Conservation (phyloP, 768 basidiomycete genomes). For the Naganishia friedmannii region DNA sequence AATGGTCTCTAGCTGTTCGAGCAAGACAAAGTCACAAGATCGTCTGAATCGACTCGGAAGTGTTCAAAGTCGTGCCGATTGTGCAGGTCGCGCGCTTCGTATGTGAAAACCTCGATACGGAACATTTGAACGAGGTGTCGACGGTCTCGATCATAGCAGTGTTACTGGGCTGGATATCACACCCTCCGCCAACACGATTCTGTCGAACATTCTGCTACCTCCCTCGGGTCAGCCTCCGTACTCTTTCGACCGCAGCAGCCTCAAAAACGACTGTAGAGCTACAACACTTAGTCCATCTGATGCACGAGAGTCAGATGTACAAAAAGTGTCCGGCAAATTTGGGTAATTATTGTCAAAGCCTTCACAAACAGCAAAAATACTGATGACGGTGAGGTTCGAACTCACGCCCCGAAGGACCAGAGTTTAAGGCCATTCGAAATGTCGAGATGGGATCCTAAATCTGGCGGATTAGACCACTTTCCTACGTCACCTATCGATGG, state of each 20-base stretch:
- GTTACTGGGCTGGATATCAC: too few relatives aligned
- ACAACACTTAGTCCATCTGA: neutral
- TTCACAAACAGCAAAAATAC: slow-evolving; percentile 2
- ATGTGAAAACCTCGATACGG: too few relatives aligned
- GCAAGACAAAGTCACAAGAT: too few relatives aligned
- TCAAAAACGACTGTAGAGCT: neutral
- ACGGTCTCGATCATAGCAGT: too few relatives aligned
- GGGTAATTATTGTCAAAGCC: neutral
- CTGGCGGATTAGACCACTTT: slow-evolving; percentile 30
- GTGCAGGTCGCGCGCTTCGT: too few relatives aligned
- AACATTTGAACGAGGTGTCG: too few relatives aligned
- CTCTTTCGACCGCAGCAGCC: neutral
- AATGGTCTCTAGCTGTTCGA: too few relatives aligned
- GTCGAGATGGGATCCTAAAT: slow-evolving; percentile 15
- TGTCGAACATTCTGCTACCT: too few relatives aligned
- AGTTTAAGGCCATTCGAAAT: neutral
- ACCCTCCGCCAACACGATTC: too few relatives aligned
- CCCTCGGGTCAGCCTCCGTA: neutral
- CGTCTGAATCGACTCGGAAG: too few relatives aligned
- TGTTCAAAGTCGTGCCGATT: too few relatives aligned
- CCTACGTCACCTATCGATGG: slow-evolving; percentile 22
- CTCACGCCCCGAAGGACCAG: slow-evolving; percentile 31
- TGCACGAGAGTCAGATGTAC: neutral
- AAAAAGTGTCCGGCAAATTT: neutral
- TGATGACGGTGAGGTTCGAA: slow-evolving; percentile 30